These are phyloP conservation scores for Bolboschoenoplectus hybrid DNA, from an alignment of 202 grass and related monocot genomes.

Conservation along the genomic window DNA sequence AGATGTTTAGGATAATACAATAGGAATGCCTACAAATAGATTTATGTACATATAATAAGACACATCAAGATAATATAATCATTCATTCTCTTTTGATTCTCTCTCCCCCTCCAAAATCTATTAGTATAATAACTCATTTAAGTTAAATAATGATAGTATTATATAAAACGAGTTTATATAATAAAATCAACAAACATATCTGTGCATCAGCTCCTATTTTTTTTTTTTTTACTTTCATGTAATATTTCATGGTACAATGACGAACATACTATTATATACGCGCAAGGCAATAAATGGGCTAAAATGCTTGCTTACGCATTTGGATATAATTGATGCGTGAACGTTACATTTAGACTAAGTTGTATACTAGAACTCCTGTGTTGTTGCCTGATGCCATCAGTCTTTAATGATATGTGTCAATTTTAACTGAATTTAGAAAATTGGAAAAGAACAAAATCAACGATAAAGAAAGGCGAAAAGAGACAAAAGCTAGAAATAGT, in stretches of 20 bases:
- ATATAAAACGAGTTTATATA: too few relatives aligned
- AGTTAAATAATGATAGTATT: too few relatives aligned
- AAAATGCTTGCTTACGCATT: neutral
- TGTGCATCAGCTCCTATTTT: too few relatives aligned
- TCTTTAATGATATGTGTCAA: neutral
- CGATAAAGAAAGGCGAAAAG: neutral
- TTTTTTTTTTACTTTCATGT: neutral
- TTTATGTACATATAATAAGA: too few relatives aligned
- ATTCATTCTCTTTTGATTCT: too few relatives aligned
- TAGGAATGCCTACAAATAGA: too few relatives aligned
- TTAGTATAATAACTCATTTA: too few relatives aligned
- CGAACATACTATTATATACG: neutral
- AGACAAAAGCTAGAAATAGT: neutral
- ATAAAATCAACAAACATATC: too few relatives aligned
- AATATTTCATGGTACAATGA: neutral
- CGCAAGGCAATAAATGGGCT: neutral
- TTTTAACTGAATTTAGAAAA: neutral
- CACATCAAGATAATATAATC: too few relatives aligned
- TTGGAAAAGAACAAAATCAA: neutral
- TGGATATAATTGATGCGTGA: neutral
- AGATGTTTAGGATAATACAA: too few relatives aligned
- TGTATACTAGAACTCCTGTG: neutral
- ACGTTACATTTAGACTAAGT: neutral
- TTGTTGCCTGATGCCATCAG: neutral
- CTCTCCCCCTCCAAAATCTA: too few relatives aligned